Evolutionary conservation across 176 grass and related monocot genomes (phyloP), one percentile per base, ranked within the genome.

Genomic region (Olyra latifolia): DNA sequence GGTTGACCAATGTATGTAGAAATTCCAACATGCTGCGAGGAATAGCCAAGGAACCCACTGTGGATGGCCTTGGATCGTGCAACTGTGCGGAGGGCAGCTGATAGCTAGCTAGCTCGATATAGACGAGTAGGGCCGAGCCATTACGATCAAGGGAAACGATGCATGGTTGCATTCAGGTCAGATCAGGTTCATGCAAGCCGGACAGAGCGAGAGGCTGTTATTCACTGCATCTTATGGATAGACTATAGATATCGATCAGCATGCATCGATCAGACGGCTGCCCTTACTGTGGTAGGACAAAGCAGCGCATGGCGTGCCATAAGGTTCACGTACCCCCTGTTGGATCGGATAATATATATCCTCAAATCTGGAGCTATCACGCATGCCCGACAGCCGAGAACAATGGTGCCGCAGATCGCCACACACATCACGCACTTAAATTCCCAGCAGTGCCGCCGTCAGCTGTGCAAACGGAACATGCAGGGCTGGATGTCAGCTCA

Each of bases 241-340:
- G n/a, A n/a, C n/a, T n/a, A n/a, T n/a, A n/a, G n/a, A n/a, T n/a
- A n/a, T n/a, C n/a, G n/a, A n/a, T n/a, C 44, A 42, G 39, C 19
- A 28, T 5, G 32, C 6, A 29, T 83, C 59, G 20, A 29, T 74
- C 59, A 27, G 3, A 54, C 49, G n/a, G 40, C 48, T 19, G 62
- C 40, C 40, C 53, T 62, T 67, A 75, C 48, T 45, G 62, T 66
- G 52, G 81, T 80, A 80, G 61, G 81, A 28, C 69, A 69, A 39
- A 10, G 61, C 62, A 68, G 25, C 50, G 80, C 69, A 80, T 84
- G 75, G 75, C 17, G 19, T 53, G 69, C 86, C 80, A 83, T 79
- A 48, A 73, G 80, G 86, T 73, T 47, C 67, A 39, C 56, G 76
- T 20, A 28, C 47, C 4, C 20, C 20, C 50, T 67, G 59, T 15